Evolutionary conservation across 2,329 filamentous ascomycete genomes (phyloP).

Genomic region (Colletotrichum sidae): DNA sequence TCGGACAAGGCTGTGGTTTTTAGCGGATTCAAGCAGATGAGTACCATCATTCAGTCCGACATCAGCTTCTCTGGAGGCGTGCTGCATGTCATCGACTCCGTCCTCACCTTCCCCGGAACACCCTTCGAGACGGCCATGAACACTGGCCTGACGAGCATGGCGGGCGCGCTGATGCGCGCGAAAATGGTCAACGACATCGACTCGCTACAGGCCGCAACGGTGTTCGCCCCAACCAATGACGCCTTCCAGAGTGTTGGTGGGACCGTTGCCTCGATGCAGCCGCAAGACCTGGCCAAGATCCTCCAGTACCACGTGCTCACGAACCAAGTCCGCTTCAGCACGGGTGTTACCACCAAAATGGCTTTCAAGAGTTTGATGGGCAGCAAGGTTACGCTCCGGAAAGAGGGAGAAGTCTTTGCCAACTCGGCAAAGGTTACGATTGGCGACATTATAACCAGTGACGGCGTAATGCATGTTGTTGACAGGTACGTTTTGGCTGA

Average conservation of each 20-base stretch:
- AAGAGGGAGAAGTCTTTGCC: slow-evolving; percentile 57
- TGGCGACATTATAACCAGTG: slow-evolving; percentile 64
- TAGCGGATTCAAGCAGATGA: slow-evolving; percentile 45
- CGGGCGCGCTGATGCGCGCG: slow-evolving; percentile 49
- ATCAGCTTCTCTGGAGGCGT: slow-evolving; percentile 61
- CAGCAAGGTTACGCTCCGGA: slow-evolving; percentile 52
- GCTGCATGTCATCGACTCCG: slow-evolving; percentile 64
- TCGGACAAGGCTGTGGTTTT: slow-evolving; percentile 55
- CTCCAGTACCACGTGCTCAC: slow-evolving; percentile 74
- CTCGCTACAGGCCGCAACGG: slow-evolving; percentile 54
- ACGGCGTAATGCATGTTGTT: slow-evolving; percentile 69
- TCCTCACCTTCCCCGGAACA: slow-evolving; percentile 59
- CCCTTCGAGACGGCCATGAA: slow-evolving; percentile 63
- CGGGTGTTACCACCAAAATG: slow-evolving; percentile 31
- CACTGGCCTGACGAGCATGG: slow-evolving; percentile 54
- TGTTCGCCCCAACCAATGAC: slow-evolving; percentile 72
- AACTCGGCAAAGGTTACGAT: slow-evolving; percentile 64
- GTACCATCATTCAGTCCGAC: slow-evolving; percentile 55
- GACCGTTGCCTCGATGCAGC: slow-evolving; percentile 58
- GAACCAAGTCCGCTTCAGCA: slow-evolving; percentile 53
- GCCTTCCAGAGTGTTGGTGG: slow-evolving; percentile 69
- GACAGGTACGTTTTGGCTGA: slow-evolving; percentile 59
- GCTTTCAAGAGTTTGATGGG: slow-evolving; percentile 44
- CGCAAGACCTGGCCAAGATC: slow-evolving; percentile 61
- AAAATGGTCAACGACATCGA: slow-evolving; percentile 55